Conservation (phyloP, 805 yeast genomes). For the Saturnispora silvae region DNA sequence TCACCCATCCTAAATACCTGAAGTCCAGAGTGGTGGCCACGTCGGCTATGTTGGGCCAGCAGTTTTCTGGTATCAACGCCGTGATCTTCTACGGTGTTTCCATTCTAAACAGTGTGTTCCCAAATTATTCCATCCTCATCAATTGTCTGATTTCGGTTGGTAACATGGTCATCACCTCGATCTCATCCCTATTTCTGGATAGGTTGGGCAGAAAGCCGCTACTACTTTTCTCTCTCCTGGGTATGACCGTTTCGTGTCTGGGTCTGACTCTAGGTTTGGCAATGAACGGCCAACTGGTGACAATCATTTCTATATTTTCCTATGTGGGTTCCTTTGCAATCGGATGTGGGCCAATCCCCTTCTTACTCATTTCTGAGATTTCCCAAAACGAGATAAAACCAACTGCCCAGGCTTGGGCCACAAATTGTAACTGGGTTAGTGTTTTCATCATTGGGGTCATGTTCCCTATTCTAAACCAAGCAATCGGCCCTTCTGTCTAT, state of each 20-base stretch:
- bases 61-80: slow-evolving; percentile 86
- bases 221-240: slow-evolving; percentile 49
- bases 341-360: slow-evolving; percentile 95
- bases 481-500: slow-evolving; percentile 72
- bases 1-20: slow-evolving; percentile 39
- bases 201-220: slow-evolving; percentile 64
- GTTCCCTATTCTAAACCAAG: slow-evolving; percentile 62
- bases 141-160: slow-evolving; percentile 69
- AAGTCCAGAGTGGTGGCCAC: slow-evolving; percentile 59
- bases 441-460: slow-evolving; percentile 72
- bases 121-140: slow-evolving; percentile 57
- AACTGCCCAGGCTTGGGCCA: slow-evolving; percentile 87
- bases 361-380: slow-evolving; percentile 78
- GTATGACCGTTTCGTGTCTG: slow-evolving; percentile 59
- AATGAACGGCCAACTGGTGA: slow-evolving; percentile 32
- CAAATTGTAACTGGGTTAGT: slow-evolving; percentile 83
- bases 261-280: slow-evolving; percentile 60
- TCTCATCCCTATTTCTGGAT: slow-evolving; percentile 70
- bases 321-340: slow-evolving; percentile 82
- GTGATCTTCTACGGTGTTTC: slow-evolving; percentile 90
- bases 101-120: slow-evolving; percentile 61
- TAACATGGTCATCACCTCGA: slow-evolving; percentile 64
- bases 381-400: slow-evolving; percentile 73
- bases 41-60: slow-evolving; percentile 73
- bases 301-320: slow-evolving; percentile 54